Percentiles rank a stretch among this genome's conserved stretches.
Conservation (phyloP, 2,329 filamentous ascomycete genomes). For the Phoma sp. region DNA sequence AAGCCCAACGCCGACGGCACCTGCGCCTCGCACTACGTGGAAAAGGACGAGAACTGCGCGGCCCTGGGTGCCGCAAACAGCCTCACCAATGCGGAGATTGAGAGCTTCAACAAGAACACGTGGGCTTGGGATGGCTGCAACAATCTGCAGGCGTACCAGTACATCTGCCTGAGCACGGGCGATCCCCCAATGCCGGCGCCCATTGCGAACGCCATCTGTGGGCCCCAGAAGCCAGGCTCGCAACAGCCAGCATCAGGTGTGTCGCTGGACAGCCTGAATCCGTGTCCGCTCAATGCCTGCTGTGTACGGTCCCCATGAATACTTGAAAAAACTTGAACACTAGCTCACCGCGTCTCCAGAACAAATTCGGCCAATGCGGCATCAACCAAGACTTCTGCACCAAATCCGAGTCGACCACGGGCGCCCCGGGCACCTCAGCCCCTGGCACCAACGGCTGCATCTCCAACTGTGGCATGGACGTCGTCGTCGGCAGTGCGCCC, state of each 20-base stretch:
- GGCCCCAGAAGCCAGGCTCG: background rate
- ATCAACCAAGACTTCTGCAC: background rate
- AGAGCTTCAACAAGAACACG: conserved; percentile 3
- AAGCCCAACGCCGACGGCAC: background rate
- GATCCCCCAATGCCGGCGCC: background rate
- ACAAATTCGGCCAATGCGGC: no score
- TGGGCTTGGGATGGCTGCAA: conserved; percentile 2
- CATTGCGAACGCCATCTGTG: conserved; percentile 1
- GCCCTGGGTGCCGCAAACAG: background rate
- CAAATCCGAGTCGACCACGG: background rate
- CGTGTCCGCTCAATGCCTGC: no score
- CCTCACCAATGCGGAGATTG: background rate
- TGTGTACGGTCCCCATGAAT: no score
- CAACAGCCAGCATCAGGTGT: background rate
- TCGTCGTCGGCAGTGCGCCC: background rate
- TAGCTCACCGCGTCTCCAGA: background rate
- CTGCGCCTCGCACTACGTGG: background rate
- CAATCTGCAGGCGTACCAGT: background rate
- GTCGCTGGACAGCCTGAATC: no score
- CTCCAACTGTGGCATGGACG: conserved; percentile 1
- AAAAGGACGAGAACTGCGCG: background rate
- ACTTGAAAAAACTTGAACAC: no score
- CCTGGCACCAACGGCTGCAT: background rate
- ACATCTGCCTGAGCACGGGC: conserved; percentile 1
- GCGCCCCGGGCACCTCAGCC: background rate